These are phyloP conservation scores for Schizothecium vesticola DNA, from an alignment of 495 filamentous ascomycete species.

Conservation along the genomic window DNA sequence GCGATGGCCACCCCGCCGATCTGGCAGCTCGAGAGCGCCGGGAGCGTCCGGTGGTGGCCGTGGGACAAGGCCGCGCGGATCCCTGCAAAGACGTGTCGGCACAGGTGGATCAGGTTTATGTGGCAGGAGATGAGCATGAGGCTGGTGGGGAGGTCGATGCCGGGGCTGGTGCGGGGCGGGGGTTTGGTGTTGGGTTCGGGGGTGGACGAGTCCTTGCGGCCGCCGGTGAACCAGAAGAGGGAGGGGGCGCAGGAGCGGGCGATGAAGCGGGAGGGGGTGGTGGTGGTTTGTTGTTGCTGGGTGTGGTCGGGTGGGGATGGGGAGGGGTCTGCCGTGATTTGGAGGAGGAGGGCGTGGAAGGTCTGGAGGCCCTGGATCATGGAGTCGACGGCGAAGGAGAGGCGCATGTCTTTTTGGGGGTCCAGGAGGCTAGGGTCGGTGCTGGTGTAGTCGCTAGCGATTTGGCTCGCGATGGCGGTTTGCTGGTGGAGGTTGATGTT, in stretches of 20 bases:
- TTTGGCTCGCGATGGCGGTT: neutral
- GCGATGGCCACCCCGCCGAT: neutral
- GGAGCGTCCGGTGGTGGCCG: neutral
- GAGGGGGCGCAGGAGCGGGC: neutral
- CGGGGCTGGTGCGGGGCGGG: too few species aligned
- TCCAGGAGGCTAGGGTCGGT: neutral
- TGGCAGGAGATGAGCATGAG: neutral
- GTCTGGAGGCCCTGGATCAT: neutral
- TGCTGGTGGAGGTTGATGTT: neutral
- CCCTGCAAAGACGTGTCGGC: neutral
- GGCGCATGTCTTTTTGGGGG: neutral
- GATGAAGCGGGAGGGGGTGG: neutral
- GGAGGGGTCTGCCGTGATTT: neutral
- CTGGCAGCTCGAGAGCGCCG: neutral
- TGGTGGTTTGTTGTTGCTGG: neutral
- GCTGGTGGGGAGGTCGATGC: neutral
- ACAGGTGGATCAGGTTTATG: neutral
- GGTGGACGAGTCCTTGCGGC: neutral
- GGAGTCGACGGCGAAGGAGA: neutral
- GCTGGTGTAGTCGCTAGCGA: neutral
- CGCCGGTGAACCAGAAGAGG: neutral
- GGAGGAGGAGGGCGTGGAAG: neutral
- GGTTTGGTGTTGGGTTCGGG: neutral
- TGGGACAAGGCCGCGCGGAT: neutral
- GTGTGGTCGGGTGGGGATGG: too few species aligned